Evolutionary conservation across 805 yeast species (phyloP), one percentile per base, ranked within the genome.

Genomic region (Spathaspora boniae): DNA sequence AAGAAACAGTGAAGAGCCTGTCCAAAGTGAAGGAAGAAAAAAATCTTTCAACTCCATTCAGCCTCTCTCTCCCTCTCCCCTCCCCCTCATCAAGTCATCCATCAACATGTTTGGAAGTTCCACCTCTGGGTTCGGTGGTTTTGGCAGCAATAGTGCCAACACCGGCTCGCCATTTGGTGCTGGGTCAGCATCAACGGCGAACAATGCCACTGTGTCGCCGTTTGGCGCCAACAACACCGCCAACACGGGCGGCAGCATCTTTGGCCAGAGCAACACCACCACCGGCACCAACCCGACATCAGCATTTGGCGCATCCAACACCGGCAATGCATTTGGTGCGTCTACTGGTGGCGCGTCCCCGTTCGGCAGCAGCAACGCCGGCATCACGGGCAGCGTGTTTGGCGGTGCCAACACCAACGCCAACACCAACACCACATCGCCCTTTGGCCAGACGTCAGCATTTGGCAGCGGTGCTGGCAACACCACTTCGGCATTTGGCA

Each of bases 121-220:
- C 16, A 56, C 65, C 9, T 63, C 74, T 31, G 80, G 80, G 14
- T 74, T 74, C 51, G 79, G 79, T 9, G 78, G 78, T 20, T 70
- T 65, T 44, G 63, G 66, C 21, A 33, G 44, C 15, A 47, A 29
- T 16, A 27, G 14, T 33, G 53, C 49, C 37, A 46, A 55, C 16
- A 26, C 40, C 26, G 46, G 48, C 4, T 57, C 74, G 3, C 63
- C 68, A 3, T 63, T 65, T 52, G 68, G 68, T 25, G 44, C 62
- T 9, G 33, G 34, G 17, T 27, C 41, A 9, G 15, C 38, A n/a
- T 26, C 23, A 58, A 47, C 53, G 47, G 65, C 49, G 9, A 33
- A 47, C 38, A 38, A 37, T 8, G 39, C 49, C 3, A 31, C 38
- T 36, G 44, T 47, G 9, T 50, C 50, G 14, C 53, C 53, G 9